Conservation (phyloP, 108 stramenopile species). For the Skeletonema menzelii region DNA sequence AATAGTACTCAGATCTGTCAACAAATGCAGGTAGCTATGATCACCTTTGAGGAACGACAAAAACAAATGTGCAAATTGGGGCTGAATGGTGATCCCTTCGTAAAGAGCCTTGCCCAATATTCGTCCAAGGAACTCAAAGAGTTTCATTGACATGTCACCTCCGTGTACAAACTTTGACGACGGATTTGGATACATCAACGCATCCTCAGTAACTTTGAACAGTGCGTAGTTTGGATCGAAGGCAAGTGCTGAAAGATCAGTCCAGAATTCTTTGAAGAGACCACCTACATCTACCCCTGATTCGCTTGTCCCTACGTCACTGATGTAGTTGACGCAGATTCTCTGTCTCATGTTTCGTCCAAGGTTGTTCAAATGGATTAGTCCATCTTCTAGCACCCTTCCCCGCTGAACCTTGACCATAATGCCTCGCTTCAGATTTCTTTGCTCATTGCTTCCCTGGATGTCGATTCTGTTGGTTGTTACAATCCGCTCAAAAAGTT, state of each 20-base stretch:
- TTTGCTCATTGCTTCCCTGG: slow-evolving; percentile 60
- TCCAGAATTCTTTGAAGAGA: slow-evolving; percentile 98
- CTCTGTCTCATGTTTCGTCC: slow-evolving; percentile 81
- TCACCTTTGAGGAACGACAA: slow-evolving; percentile 91
- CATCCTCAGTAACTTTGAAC: slow-evolving; percentile 86
- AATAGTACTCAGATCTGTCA: slow-evolving; percentile 88
- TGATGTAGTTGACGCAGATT: slow-evolving; percentile 77
- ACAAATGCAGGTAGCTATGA: slow-evolving; percentile 87
- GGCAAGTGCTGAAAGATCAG: slow-evolving; percentile 81
- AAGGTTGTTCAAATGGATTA: slow-evolving; percentile 79
- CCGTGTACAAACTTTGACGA: slow-evolving; percentile 70
- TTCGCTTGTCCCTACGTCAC: slow-evolving; percentile 80
- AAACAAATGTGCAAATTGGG: slow-evolving; percentile 97
- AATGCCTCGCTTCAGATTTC: slow-evolving; percentile 67
- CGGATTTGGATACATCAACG: slow-evolving; percentile 93
- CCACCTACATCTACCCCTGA: slow-evolving; percentile 97
- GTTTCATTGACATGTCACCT: slow-evolving; percentile 66
- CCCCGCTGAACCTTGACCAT: slow-evolving; percentile 81
- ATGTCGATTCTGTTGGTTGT: slow-evolving; percentile 60
- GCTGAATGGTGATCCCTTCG: slow-evolving; percentile 96
- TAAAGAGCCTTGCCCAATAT: slow-evolving; percentile 94
- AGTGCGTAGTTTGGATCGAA: slow-evolving; percentile 93
- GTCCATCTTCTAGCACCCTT: slow-evolving; percentile 85
- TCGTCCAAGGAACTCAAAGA: slow-evolving; percentile 93
- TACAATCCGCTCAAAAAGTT: slow-evolving; percentile 84